phyloP scores from a whole-genome alignment of 768 basidiomycete species.

The Trametes coccinea region DNA sequence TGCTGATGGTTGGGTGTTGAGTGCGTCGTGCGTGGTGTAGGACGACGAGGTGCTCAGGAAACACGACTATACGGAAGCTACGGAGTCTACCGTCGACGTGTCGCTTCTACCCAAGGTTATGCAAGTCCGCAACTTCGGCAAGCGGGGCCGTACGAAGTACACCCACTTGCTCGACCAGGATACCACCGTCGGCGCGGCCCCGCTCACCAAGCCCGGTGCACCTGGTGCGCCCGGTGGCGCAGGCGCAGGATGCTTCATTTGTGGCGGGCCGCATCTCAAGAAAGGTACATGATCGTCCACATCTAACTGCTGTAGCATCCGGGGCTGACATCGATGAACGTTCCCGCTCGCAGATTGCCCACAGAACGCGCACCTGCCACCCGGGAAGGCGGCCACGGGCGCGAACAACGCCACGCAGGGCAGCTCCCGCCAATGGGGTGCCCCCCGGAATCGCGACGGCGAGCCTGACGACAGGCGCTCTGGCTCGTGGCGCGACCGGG shows the following conservation, averaged over 20 bases:
- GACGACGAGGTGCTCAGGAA: constrained; percentile 83
- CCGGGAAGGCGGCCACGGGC: constrained; percentile 33
- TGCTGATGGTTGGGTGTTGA: too few relatives aligned
- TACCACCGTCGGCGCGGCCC: constrained; percentile 64
- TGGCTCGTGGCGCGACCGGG: constrained; percentile 26
- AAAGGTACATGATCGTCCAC: constrained; percentile 56
- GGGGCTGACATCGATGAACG: too few relatives aligned
- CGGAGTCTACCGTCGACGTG: constrained; percentile 85
- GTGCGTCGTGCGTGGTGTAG: constrained; percentile 39
- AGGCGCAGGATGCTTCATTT: constrained; percentile 82
- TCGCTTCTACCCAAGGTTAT: constrained; percentile 90
- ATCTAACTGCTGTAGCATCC: background rate
- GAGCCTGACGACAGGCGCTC: constrained; percentile 21
- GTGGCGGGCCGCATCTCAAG: constrained; percentile 92
- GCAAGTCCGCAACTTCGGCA: constrained; percentile 96
- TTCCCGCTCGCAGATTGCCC: constrained; percentile 35
- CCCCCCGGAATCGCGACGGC: constrained; percentile 11
- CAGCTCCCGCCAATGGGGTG: constrained; percentile 28
- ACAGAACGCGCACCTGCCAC: constrained; percentile 32
- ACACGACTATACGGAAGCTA: constrained; percentile 89
- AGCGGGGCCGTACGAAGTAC: constrained; percentile 91
- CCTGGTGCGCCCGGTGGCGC: constrained; percentile 39
- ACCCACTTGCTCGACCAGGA: constrained; percentile 96
- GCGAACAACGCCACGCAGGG: constrained; percentile 31
- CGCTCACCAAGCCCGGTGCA: constrained; percentile 50